phyloP scores from a whole-genome alignment of 768 basidiomycete genomes.

The Naganishia kalamii region DNA sequence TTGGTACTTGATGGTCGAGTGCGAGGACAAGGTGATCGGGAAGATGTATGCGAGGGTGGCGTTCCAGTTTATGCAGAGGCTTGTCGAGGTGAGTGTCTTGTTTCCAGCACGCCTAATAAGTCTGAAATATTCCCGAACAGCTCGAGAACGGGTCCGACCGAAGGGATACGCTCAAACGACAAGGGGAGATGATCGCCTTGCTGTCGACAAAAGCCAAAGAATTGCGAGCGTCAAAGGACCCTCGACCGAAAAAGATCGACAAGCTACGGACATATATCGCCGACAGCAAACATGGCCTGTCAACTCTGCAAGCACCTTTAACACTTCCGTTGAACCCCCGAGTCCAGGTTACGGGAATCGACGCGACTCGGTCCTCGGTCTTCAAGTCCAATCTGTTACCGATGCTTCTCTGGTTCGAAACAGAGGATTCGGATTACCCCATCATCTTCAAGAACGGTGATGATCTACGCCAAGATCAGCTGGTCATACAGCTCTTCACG shows the following conservation, averaged over 20 bases:
- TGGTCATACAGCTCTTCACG: constrained; percentile 96
- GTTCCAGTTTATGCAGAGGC: constrained; percentile 80
- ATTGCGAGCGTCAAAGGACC: constrained; percentile 80
- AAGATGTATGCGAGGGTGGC: constrained; percentile 92
- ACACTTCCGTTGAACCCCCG: constrained; percentile 88
- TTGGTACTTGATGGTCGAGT: constrained; percentile 95
- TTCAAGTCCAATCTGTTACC: constrained; percentile 98
- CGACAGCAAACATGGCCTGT: constrained; percentile 78
- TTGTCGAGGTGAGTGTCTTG: constrained; percentile 61
- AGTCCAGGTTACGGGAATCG: constrained; percentile 75
- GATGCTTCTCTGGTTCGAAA: constrained; percentile 81
- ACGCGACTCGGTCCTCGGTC: constrained; percentile 83
- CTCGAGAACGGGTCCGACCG: constrained; percentile 71
- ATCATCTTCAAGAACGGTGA: constrained; percentile 99
- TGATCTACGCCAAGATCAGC: constrained; percentile 96
- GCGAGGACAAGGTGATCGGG: constrained; percentile 72
- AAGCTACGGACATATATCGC: constrained; percentile 77
- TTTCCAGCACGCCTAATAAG: too few relatives aligned
- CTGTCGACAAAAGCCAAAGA: constrained; percentile 81
- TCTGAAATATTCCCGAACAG: constrained; percentile 42
- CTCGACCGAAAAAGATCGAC: constrained; percentile 94
- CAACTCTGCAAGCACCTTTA: constrained; percentile 62
- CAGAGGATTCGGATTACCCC: constrained; percentile 64
- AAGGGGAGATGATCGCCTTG: constrained; percentile 79
- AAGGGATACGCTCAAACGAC: constrained; percentile 79